Percentiles rank a stretch among this genome's conserved stretches.
Conservation (phyloP, 805 yeast species). For the Lachancea sp. region DNA sequence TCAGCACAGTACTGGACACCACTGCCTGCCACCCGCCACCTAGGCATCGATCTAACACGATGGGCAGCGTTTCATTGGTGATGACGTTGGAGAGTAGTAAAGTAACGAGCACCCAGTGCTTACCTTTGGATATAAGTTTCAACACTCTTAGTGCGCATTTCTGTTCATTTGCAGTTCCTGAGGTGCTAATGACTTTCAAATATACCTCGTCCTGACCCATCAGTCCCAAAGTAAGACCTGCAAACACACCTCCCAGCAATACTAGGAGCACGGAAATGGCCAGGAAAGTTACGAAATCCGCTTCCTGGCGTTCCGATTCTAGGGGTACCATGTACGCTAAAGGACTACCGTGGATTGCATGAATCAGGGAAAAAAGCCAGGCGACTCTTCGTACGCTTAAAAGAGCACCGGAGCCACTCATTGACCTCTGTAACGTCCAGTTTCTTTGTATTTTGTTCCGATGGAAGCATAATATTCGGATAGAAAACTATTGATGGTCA, state of each 20-base stretch:
- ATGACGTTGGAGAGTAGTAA: slow-evolving; percentile 78
- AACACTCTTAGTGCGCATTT: slow-evolving; percentile 67
- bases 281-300: slow-evolving; percentile 42
- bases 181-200: slow-evolving; percentile 77
- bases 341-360: slow-evolving; percentile 7
- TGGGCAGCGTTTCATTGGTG: slow-evolving; percentile 91
- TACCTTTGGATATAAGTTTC: slow-evolving; percentile 67
- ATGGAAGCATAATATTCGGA: no score
- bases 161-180: slow-evolving; percentile 73
- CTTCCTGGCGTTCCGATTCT: neutral
- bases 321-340: neutral
- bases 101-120: slow-evolving; percentile 95
- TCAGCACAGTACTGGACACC: slow-evolving; percentile 83
- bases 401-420: slow-evolving; percentile 1
- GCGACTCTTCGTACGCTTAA: slow-evolving; percentile 6
- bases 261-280: slow-evolving; percentile 55
- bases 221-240: slow-evolving; percentile 86
- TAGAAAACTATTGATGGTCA: no score
- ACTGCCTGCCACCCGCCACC: slow-evolving; percentile 99
- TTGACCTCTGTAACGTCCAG: neutral
- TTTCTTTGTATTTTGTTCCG: no score
- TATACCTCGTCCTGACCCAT: slow-evolving; percentile 99
- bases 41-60: slow-evolving; percentile 81
- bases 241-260: slow-evolving; percentile 81
- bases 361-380: slow-evolving; percentile 7